Conservation (phyloP, 768 basidiomycete species). For the Serendipita vermifera region DNA sequence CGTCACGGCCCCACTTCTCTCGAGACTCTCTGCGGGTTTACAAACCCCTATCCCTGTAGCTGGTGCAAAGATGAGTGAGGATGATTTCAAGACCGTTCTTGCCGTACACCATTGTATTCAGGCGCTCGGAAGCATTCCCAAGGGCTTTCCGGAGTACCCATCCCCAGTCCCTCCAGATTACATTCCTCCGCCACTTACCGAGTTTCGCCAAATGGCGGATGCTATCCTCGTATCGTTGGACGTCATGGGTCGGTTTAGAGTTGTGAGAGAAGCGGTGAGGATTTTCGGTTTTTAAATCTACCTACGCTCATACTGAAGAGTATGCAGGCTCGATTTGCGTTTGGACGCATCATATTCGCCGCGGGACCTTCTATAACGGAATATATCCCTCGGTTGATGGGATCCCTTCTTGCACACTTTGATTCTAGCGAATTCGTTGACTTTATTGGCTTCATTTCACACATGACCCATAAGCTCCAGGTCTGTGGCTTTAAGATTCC, state of each 20-base stretch:
- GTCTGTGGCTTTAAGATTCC: slow-evolving; percentile 29
- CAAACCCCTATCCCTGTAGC: slow-evolving; percentile 39
- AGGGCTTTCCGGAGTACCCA: slow-evolving; percentile 91
- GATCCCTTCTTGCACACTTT: slow-evolving; percentile 79
- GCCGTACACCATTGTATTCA: slow-evolving; percentile 86
- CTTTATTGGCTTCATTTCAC: slow-evolving; percentile 88
- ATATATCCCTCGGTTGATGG: slow-evolving; percentile 80
- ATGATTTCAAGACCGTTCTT: slow-evolving; percentile 58
- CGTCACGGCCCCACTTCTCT: slow-evolving; percentile 66
- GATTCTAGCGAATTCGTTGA: slow-evolving; percentile 88
- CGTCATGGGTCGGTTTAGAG: slow-evolving; percentile 73
- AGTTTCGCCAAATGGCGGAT: slow-evolving; percentile 77
- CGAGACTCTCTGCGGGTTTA: slow-evolving; percentile 38
- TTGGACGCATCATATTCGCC: slow-evolving; percentile 82
- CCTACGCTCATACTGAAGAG: neutral
- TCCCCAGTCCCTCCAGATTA: slow-evolving; percentile 52
- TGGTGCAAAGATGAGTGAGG: slow-evolving; percentile 42
- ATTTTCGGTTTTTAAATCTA: neutral
- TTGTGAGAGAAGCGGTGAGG: slow-evolving; percentile 84
- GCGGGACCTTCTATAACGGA: slow-evolving; percentile 77
- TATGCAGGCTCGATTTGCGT: slow-evolving; percentile 75
- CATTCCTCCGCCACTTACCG: slow-evolving; percentile 54
- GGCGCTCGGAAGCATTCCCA: slow-evolving; percentile 88
- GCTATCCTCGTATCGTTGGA: slow-evolving; percentile 78
- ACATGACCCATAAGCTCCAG: slow-evolving; percentile 83